Evolutionary conservation across 306 rosid genomes (phyloP).

Genomic region (Prunus armeniaca): DNA sequence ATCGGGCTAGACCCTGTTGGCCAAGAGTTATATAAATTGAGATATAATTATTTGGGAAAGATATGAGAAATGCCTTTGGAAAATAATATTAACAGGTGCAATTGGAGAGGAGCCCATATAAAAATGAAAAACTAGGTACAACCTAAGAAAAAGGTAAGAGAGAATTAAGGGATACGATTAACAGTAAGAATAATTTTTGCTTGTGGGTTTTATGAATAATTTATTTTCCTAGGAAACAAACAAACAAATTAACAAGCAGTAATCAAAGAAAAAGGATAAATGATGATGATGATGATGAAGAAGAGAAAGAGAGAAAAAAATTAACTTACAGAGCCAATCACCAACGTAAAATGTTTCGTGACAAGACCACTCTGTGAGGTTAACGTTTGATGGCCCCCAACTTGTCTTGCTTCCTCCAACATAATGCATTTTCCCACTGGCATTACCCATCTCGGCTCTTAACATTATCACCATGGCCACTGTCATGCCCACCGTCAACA

Average conservation of each 20-base stretch:
- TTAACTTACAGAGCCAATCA: constrained; percentile 22
- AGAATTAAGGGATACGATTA: not conserved
- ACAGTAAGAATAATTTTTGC: not conserved
- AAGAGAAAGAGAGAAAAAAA: too few relatives aligned
- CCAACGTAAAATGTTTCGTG: constrained; percentile 7
- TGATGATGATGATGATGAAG: not conserved
- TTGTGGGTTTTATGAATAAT: not conserved
- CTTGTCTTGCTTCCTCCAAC: constrained; percentile 20
- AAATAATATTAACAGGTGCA: not conserved
- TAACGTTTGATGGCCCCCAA: constrained; percentile 20
- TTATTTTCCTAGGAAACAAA: too few relatives aligned
- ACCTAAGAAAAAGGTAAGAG: not conserved
- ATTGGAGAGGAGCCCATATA: not conserved
- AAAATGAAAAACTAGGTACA: not conserved
- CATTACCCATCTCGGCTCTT: not conserved
- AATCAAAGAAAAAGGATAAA: not conserved
- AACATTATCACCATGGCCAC: not conserved
- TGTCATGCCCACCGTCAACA: not conserved
- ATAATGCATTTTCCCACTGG: not conserved
- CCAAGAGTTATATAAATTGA: too few relatives aligned
- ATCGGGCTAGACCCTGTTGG: fast-evolving
- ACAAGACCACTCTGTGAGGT: constrained; percentile 23
- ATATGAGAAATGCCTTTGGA: not conserved
- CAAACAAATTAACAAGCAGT: too few relatives aligned
- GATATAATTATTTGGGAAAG: too few relatives aligned